Percentiles rank a stretch among this genome's conserved stretches.
These are phyloP conservation scores for Alternaria atra DNA, from an alignment of 2,329 filamentous ascomycete species.

Conservation along the genomic window DNA sequence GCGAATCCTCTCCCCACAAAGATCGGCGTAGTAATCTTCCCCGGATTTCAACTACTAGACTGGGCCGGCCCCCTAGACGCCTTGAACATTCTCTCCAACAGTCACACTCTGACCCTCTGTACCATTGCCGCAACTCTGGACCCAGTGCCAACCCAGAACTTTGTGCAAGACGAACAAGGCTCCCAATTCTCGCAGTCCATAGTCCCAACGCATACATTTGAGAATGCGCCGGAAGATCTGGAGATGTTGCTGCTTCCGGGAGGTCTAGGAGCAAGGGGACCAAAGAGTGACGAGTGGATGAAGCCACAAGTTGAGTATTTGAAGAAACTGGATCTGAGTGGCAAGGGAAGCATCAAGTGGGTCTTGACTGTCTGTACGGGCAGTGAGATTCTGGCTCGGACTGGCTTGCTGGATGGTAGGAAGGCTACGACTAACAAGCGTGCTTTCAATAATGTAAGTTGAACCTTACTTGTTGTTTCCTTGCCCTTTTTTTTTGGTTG, in stretches of 20 bases:
- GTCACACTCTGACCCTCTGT: slow-evolving; percentile 38
- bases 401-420: slow-evolving; percentile 68
- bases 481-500: background rate
- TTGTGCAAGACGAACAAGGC: slow-evolving; percentile 15
- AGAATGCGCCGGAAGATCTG: slow-evolving; percentile 57
- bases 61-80: slow-evolving; percentile 58
- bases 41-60: slow-evolving; percentile 52
- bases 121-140: slow-evolving; percentile 47
- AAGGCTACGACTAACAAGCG: slow-evolving; percentile 74
- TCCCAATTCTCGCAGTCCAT: slow-evolving; percentile 50
- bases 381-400: slow-evolving; percentile 64
- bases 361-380: slow-evolving; percentile 75
- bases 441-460: slow-evolving; percentile 55
- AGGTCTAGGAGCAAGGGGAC: slow-evolving; percentile 59
- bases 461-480: background rate
- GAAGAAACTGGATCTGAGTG: slow-evolving; percentile 53
- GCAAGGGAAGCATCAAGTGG: slow-evolving; percentile 57
- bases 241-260: slow-evolving; percentile 74
- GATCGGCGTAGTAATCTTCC: slow-evolving; percentile 48
- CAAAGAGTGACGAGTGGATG: slow-evolving; percentile 37
- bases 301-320: slow-evolving; percentile 59
- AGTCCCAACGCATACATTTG: slow-evolving; percentile 65
- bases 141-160: slow-evolving; percentile 45
- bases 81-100: slow-evolving; percentile 51
- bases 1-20: slow-evolving; percentile 32